Evolutionary conservation across 78 protist species (phyloP).

Genomic region (Polysphondylium violaceum): DNA sequence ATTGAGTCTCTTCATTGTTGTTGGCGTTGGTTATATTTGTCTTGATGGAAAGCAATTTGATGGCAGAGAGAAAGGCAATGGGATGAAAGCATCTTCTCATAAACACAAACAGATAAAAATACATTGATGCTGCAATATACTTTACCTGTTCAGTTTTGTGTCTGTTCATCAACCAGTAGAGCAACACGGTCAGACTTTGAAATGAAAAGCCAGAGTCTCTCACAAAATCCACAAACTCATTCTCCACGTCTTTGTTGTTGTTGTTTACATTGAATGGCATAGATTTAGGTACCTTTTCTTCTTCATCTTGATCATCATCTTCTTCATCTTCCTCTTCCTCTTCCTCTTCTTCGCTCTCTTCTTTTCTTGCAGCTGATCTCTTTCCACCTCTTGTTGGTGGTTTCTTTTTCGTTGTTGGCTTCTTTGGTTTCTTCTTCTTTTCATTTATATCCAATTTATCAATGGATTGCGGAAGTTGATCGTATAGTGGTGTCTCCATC

Average conservation of each 20-base stretch:
- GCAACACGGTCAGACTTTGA: constrained; percentile 2
- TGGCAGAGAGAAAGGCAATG: constrained; percentile 16
- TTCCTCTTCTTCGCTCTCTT: constrained; percentile 15
- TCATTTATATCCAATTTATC: neutral
- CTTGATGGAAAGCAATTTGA: constrained; percentile 23
- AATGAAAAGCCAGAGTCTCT: neutral
- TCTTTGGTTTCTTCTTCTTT: constrained; percentile 15
- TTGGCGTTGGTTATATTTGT: neutral
- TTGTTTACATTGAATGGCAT: neutral
- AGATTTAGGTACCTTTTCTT: neutral
- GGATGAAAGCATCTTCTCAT: constrained; percentile 37
- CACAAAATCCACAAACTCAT: constrained; percentile 39
- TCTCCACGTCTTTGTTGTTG: neutral
- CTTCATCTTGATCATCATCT: neutral
- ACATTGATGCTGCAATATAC: constrained; percentile 51
- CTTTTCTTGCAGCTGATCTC: constrained; percentile 2
- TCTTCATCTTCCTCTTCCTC: constrained; percentile 28
- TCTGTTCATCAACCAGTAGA: constrained; percentile 33
- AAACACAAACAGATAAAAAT: constrained; percentile 29
- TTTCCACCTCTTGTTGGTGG: neutral
- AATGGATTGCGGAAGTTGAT: too few relatives aligned
- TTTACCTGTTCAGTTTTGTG: neutral
- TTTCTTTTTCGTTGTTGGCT: constrained; percentile 5
- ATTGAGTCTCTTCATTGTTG: neutral
- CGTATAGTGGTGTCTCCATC: neutral